Conservation (phyloP, 1,284 basidiomycete genomes). For the Trichosporon coremiiforme region DNA sequence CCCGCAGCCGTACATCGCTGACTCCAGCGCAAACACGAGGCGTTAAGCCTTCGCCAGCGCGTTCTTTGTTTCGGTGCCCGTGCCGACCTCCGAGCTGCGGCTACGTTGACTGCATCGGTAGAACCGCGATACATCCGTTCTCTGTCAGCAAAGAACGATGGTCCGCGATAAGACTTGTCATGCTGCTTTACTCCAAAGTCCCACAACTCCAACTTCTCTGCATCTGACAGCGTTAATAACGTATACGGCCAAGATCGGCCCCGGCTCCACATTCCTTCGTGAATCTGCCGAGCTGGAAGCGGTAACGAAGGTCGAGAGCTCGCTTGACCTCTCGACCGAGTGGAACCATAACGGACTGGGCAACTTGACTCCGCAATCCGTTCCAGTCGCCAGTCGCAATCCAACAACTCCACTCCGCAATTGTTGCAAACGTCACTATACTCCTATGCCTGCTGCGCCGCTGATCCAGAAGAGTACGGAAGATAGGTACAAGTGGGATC, state of each 20-base stretch:
- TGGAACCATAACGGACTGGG: not conserved
- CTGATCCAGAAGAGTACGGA: not conserved
- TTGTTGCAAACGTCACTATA: not conserved
- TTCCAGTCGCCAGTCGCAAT: not conserved
- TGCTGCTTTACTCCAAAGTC: not conserved
- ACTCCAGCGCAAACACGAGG: not conserved
- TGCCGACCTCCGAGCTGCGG: too few relatives aligned
- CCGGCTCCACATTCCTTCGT: not conserved
- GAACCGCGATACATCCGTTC: not conserved
- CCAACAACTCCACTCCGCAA: not conserved
- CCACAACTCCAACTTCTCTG: not conserved
- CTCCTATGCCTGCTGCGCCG: not conserved
- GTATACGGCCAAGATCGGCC: not conserved
- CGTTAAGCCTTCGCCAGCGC: too few relatives aligned
- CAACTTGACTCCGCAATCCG: not conserved
- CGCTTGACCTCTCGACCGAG: not conserved
- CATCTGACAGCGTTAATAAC: not conserved
- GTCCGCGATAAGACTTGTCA: not conserved
- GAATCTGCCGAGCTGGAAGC: not conserved
- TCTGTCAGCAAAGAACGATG: not conserved
- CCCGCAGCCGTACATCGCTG: not conserved
- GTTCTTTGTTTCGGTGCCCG: too few relatives aligned
- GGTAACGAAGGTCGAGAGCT: not conserved
- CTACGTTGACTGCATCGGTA: not conserved
- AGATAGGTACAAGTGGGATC: not conserved